Evolutionary conservation across 2,329 filamentous ascomycete species (phyloP).

Genomic region (Mycosphaerella arachidis): DNA sequence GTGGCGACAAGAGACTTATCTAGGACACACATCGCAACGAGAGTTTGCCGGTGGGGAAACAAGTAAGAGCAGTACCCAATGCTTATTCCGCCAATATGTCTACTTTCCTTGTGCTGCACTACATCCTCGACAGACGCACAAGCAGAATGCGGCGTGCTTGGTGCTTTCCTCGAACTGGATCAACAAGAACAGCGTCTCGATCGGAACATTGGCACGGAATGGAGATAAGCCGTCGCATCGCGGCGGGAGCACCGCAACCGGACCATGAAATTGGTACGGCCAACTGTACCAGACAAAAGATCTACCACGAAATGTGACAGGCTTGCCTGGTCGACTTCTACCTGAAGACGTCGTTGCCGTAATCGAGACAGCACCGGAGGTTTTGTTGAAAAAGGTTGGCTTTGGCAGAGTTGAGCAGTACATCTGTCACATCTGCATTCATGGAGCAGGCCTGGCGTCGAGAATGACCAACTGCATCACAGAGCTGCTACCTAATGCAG

Average conservation of each 20-base stretch:
- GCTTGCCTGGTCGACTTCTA: conserved; percentile 44
- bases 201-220: conserved; percentile 22
- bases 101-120: too few relatives aligned
- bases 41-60: too few relatives aligned
- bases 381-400: conserved; percentile 43
- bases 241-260: conserved; percentile 45
- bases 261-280: conserved; percentile 41
- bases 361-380: conserved; percentile 46
- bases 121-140: too few relatives aligned
- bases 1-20: too few relatives aligned
- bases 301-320: conserved; percentile 44
- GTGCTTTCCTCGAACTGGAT: neutral
- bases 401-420: conserved; percentile 32
- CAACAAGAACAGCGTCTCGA: neutral
- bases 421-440: conserved; percentile 50
- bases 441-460: conserved; percentile 53
- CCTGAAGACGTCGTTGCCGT: conserved; percentile 47
- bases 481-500: conserved; percentile 37
- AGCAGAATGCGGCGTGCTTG: neutral
- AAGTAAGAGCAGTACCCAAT: too few relatives aligned
- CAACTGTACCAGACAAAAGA: conserved; percentile 37
- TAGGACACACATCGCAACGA: too few relatives aligned
- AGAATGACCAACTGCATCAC: conserved; percentile 48
- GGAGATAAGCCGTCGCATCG: conserved; percentile 46
- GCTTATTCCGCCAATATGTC: too few relatives aligned